Percentiles rank a stretch among this genome's conserved stretches.
These are phyloP conservation scores for Rhodamnia rubescens DNA, from an alignment of 345 rosid species.

Conservation along the genomic window DNA sequence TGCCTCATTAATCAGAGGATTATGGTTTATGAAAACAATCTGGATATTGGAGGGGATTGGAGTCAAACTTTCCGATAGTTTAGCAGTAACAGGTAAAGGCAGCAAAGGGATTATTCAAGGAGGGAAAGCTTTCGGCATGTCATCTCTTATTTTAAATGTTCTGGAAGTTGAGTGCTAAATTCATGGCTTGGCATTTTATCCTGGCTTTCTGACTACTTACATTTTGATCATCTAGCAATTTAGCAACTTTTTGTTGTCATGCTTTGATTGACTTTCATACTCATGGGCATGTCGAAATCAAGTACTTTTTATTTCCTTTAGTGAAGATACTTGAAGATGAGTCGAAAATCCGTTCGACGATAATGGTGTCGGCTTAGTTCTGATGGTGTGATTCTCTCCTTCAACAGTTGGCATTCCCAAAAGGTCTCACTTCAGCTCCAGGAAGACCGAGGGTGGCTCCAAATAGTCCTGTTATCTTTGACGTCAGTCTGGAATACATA, in stretches of 20 bases:
- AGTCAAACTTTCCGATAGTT: background rate
- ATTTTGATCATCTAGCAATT: background rate
- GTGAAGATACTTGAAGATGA: background rate
- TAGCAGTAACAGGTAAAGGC: background rate
- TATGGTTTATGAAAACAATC: background rate
- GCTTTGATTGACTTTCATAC: background rate
- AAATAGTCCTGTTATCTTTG: constrained; percentile 76
- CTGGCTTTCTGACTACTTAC: background rate
- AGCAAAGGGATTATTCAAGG: background rate
- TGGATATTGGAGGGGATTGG: background rate
- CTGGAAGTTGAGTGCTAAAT: background rate
- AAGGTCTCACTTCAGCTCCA: constrained; percentile 82
- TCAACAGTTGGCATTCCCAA: constrained; percentile 80
- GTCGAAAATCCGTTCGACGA: background rate
- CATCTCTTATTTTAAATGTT: background rate
- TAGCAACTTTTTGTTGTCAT: background rate
- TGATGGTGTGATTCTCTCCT: background rate
- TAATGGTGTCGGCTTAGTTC: background rate
- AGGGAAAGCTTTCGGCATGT: background rate
- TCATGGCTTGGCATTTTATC: background rate
- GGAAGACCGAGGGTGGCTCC: constrained; percentile 97
- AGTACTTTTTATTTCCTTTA: background rate
- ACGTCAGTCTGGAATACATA: constrained; percentile 82
- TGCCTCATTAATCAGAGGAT: background rate
- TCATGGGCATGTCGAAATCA: background rate